Percentiles rank a stretch among this genome's conserved stretches.
These are phyloP conservation scores for Patellifolia procumbens DNA, from an alignment of 179 eudicot genomes.

Conservation along the genomic window DNA sequence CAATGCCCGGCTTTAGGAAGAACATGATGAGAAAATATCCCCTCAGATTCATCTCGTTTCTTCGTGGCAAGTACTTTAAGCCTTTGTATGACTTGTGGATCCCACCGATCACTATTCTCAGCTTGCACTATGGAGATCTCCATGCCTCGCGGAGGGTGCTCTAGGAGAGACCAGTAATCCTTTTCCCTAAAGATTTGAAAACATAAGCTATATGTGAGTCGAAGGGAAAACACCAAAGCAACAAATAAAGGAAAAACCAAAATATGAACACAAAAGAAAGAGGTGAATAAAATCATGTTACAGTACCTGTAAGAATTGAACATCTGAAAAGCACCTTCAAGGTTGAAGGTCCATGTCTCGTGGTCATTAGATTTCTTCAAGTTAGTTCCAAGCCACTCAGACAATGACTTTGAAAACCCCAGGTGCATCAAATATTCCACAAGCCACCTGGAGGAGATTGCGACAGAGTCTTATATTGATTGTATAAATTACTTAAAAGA, in stretches of 20 bases:
- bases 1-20: slow-evolving; percentile 95
- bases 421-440: slow-evolving; percentile 82
- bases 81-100: slow-evolving; percentile 52
- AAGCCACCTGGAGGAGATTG: slow-evolving; percentile 65
- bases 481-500: not conserved
- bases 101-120: slow-evolving; percentile 97
- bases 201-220: not conserved
- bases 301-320: slow-evolving; percentile 82
- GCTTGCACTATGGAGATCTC: slow-evolving; percentile 80
- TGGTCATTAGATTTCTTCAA: slow-evolving; percentile 73
- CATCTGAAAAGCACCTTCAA: slow-evolving; percentile 89
- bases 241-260: not conserved
- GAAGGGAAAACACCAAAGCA: not conserved
- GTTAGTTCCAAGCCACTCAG: slow-evolving; percentile 92
- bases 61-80: slow-evolving; percentile 57
- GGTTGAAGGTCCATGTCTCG: slow-evolving; percentile 84
- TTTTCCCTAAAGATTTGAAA: slow-evolving; percentile 51
- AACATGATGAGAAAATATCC: slow-evolving; percentile 66
- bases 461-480: not conserved
- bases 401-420: slow-evolving; percentile 86
- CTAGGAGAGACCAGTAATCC: slow-evolving; percentile 78
- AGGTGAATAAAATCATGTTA: not conserved
- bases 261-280: not conserved
- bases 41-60: slow-evolving; percentile 46
- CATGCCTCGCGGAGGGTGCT: slow-evolving; percentile 66